Conservation (phyloP, 495 filamentous ascomycete species). For the Penicillium subrubescens region DNA sequence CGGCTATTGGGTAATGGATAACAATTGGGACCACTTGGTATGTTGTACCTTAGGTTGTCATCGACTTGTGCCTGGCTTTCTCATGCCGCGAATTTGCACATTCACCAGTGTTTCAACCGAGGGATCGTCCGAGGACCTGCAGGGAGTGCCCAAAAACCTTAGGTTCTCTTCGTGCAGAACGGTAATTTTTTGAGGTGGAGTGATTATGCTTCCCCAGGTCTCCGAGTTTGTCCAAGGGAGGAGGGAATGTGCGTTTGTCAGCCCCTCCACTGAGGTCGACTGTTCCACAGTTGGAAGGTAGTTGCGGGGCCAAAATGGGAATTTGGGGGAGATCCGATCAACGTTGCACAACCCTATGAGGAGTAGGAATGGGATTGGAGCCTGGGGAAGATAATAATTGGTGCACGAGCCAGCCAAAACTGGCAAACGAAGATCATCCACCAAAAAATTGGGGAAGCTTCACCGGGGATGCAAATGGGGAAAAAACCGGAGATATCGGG, state of each 20-base stretch:
- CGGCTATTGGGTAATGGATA: conserved; percentile 17
- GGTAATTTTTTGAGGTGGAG: neutral
- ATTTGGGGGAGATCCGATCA: conserved; percentile 12
- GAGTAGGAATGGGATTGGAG: conserved; percentile 8
- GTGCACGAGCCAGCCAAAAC: neutral
- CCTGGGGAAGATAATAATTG: conserved; percentile 17
- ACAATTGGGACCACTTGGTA: neutral
- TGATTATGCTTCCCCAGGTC: neutral
- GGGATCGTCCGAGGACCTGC: conserved; percentile 2
- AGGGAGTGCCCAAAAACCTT: neutral
- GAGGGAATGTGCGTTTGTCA: conserved; percentile 11
- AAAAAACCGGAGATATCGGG: conserved; percentile 31
- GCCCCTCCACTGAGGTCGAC: neutral
- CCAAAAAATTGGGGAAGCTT: conserved; percentile 22
- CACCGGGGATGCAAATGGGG: conserved; percentile 35
- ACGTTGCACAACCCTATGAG: conserved; percentile 8
- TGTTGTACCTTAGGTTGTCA: neutral
- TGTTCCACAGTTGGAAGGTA: neutral
- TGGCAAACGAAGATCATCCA: conserved; percentile 16
- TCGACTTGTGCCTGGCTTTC: neutral
- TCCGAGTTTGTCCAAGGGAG: neutral
- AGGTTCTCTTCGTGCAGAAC: neutral
- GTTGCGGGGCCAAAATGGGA: conserved; percentile 2
- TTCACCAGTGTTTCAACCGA: neutral
- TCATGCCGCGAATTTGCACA: neutral